Evolutionary conservation across 2,329 filamentous ascomycete genomes (phyloP).

Genomic region (Xylariaceae sp.): DNA sequence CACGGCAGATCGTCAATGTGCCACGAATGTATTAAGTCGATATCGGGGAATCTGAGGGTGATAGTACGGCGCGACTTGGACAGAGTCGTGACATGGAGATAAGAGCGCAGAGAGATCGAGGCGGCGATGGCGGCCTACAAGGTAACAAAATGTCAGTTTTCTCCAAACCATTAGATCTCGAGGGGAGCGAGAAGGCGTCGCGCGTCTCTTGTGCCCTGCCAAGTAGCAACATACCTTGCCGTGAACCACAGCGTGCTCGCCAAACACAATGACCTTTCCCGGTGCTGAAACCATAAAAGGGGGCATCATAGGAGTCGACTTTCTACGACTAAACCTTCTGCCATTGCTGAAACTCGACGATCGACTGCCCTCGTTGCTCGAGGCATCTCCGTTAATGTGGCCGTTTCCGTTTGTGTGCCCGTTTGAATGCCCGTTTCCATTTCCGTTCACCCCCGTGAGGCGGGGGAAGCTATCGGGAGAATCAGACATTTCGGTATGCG

Average conservation of each 20-base stretch:
- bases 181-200: background rate
- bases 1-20: constrained; percentile 89
- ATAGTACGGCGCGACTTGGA: constrained; percentile 89
- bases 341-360: constrained; percentile 31
- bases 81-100: constrained; percentile 89
- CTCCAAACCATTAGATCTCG: background rate
- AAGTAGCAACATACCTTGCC: constrained; percentile 64
- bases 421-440: too few species aligned
- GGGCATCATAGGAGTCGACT: constrained; percentile 66
- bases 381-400: constrained; percentile 26
- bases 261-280: constrained; percentile 96
- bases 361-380: constrained; percentile 32
- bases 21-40: constrained; percentile 86
- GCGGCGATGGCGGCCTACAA: constrained; percentile 81
- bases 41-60: constrained; percentile 83
- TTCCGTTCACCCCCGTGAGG: constrained; percentile 24
- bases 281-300: constrained; percentile 97
- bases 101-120: constrained; percentile 89
- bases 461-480: constrained; percentile 29
- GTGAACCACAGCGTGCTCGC: constrained; percentile 96
- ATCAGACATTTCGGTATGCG: constrained; percentile 32
- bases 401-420: constrained; percentile 10
- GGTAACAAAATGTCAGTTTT: constrained; percentile 1
- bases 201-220: background rate
- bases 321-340: constrained; percentile 47